These are phyloP conservation scores for Neurospora sublineolata DNA, from an alignment of 495 filamentous ascomycete genomes.

Conservation along the genomic window DNA sequence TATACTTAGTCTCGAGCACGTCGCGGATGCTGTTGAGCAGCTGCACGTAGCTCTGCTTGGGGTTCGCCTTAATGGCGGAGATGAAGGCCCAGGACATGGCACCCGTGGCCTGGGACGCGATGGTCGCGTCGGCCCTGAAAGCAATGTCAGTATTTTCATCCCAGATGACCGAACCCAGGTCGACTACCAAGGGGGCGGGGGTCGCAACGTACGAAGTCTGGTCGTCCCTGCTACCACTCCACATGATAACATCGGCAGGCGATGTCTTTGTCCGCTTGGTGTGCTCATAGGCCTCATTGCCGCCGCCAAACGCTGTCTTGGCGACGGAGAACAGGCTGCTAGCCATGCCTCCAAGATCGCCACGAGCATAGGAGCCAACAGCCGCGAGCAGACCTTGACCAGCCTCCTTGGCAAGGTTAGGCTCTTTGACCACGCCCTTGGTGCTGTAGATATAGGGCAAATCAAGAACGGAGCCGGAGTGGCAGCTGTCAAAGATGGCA, in stretches of 20 bases:
- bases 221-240: conserved; percentile 88
- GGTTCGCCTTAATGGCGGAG: conserved; percentile 77
- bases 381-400: conserved; percentile 79
- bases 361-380: conserved; percentile 69
- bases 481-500: conserved; percentile 95
- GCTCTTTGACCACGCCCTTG: conserved; percentile 91
- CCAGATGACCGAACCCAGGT: conserved; percentile 7
- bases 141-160: conserved; percentile 14
- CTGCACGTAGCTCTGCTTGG: conserved; percentile 91
- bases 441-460: conserved; percentile 95
- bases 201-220: conserved; percentile 68
- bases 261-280: conserved; percentile 84
- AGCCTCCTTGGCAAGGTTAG: conserved; percentile 92
- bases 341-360: conserved; percentile 70
- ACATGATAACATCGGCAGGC: conserved; percentile 96
- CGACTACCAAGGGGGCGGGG: conserved; percentile 1
- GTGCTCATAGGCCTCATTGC: conserved; percentile 73
- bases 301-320: conserved; percentile 69
- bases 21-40: conserved; percentile 90
- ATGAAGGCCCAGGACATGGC: conserved; percentile 98
- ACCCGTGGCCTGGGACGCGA: conserved; percentile 75
- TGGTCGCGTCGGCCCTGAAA: conserved; percentile 48
- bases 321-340: conserved; percentile 64
- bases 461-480: conserved; percentile 92
- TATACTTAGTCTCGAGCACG: conserved; percentile 73